Percentiles rank a stretch among this genome's conserved stretches.
phyloP scores from a whole-genome alignment of 2,329 filamentous ascomycete genomes.

The Exophiala spinifera region DNA sequence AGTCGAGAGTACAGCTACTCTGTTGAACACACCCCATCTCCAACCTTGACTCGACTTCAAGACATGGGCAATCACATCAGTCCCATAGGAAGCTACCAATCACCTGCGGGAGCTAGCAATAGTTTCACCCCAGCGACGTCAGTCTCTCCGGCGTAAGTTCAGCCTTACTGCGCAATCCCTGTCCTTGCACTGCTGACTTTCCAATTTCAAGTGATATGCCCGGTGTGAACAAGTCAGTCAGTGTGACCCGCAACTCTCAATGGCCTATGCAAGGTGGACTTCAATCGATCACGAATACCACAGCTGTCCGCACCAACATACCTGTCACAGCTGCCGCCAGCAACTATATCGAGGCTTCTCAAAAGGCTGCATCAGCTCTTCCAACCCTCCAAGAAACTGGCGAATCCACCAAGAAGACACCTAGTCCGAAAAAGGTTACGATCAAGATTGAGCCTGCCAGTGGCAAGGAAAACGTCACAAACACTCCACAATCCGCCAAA shows the following conservation, averaged over 20 bases:
- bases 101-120: constrained; percentile 41
- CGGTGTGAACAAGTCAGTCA: constrained; percentile 38
- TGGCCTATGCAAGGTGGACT: constrained; percentile 40
- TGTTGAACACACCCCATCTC: constrained; percentile 48
- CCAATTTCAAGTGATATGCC: constrained; percentile 35
- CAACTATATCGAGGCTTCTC: constrained; percentile 33
- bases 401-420: constrained; percentile 33
- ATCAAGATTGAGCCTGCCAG: constrained; percentile 39
- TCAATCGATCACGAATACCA: constrained; percentile 40
- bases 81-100: constrained; percentile 43
- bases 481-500: constrained; percentile 32
- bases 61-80: constrained; percentile 41
- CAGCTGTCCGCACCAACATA: constrained; percentile 26
- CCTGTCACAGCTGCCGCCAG: constrained; percentile 28
- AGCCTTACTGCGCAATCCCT: constrained; percentile 4
- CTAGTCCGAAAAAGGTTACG: constrained; percentile 42
- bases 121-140: constrained; percentile 49
- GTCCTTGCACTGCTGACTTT: constrained; percentile 30
- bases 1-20: constrained; percentile 84
- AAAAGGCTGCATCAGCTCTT: constrained; percentile 36
- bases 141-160: constrained; percentile 47
- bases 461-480: constrained; percentile 39
- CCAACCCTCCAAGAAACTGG: constrained; percentile 32
- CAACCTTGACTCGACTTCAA: constrained; percentile 41
- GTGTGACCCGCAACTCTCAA: constrained; percentile 34